Conservation (phyloP, 2,329 filamentous ascomycete genomes). For the Alternaria sp. region DNA sequence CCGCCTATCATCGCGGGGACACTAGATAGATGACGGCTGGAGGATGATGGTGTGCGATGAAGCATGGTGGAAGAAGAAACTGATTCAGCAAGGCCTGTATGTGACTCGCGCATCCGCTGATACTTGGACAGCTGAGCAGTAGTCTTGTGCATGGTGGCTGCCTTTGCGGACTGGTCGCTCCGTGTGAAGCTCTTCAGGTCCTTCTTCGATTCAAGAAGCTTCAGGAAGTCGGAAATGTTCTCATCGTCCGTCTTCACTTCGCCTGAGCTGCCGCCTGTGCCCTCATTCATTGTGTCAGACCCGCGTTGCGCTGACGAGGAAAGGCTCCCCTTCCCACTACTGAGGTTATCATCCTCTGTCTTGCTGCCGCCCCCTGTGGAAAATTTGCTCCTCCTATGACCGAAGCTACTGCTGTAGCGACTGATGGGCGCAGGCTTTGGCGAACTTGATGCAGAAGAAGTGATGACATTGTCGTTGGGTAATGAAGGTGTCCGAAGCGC, state of each 20-base stretch:
- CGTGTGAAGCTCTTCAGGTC: conserved; percentile 82
- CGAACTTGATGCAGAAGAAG: conserved; percentile 74
- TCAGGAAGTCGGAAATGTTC: conserved; percentile 91
- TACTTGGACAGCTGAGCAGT: conserved; percentile 83
- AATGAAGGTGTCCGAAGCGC: conserved; percentile 72
- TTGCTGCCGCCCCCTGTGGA: conserved; percentile 78
- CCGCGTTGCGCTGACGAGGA: conserved; percentile 75
- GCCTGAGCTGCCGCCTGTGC: conserved; percentile 68
- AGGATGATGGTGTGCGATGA: conserved; percentile 80
- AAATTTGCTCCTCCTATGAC: conserved; percentile 77
- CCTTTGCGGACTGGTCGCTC: conserved; percentile 63
- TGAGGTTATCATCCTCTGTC: conserved; percentile 74
- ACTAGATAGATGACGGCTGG: conserved; percentile 73
- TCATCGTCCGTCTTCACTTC: conserved; percentile 83
- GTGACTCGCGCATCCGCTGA: conserved; percentile 86
- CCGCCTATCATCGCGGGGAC: conserved; percentile 66
- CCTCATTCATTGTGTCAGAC: conserved; percentile 77
- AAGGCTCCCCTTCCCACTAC: conserved; percentile 80
- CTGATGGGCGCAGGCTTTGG: conserved; percentile 79
- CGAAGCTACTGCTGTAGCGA: conserved; percentile 93
- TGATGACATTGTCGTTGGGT: conserved; percentile 65
- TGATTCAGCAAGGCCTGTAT: conserved; percentile 87
- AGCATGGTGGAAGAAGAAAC: conserved; percentile 89
- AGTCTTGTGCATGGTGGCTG: conserved; percentile 75
- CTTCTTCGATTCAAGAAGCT: conserved; percentile 84